Base-by-base conservation (phyloP, 371 early-diverging fungal genomes). In the Apophysomyces elegans region DNA sequence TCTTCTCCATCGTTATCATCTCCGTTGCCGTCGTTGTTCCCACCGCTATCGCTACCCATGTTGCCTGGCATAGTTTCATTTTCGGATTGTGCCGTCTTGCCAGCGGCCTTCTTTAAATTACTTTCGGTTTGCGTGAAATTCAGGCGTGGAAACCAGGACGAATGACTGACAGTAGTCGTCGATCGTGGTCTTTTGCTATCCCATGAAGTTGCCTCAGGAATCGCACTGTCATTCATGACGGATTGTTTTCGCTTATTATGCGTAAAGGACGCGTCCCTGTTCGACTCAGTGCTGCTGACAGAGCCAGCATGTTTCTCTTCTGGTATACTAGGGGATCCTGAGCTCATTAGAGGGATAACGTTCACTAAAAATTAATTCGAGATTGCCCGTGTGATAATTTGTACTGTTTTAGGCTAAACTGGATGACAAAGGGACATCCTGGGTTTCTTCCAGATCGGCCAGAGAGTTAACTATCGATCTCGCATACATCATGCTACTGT, bases 131-230 rank as follows among this genome's bases (percentile, higher is more conserved):
- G 63, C 13, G 54, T 50, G 21, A 63, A 39, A 14, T 54, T 63
- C 54, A 66, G 44, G 0, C 67, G 67, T 45, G 56, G 67, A 4
- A 66, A 41, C 67, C 67, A 66, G 11, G 64, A 64, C 16, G 44
- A 16, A 18, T 61, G 59, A 39, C 64, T 64, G 37, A 61, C 60
- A n/a, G 39, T 64, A 8, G 69, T 64, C 36, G 18, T 57, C 7
- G 65, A 44, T 16, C 69, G 64, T 13, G 58, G 21, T 37, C 65
- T 59, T 45, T 64, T 69, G 43, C 36, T 4, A 21, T 50, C 54
- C 35, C 16, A 9, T 9, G 5, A 4, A 18, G 16, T 11, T 50
- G 54, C 11, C n/a, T 16, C n/a, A 8, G 54, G 54, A n/a, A 21
- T 21, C 21, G 54, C 21, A 26, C 21, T 50, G 18, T 50, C 54